Base-by-base conservation (phyloP, 768 basidiomycete species). In the Kwoniella sp. region DNA sequence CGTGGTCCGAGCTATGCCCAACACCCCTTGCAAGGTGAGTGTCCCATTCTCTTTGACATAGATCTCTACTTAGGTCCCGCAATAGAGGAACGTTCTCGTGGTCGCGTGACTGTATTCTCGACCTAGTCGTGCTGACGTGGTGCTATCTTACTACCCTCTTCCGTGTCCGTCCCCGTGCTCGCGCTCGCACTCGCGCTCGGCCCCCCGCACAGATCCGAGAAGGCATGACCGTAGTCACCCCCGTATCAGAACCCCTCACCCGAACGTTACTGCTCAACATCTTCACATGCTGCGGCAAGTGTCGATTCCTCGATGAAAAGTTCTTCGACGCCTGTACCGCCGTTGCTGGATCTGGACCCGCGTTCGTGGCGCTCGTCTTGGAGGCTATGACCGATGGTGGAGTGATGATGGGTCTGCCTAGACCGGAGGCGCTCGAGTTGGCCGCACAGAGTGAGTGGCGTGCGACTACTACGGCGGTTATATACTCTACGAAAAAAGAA, bases 371-470 rank as follows among this genome's bases (percentile, higher is more conserved):
- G 71, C 88, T 98, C 55, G 92, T 98, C 74, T 85, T 99, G 68
- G 96, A 99, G 81, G 95, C 96, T 0, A 96, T 99, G 93, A 90
- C 93, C 0, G 96, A 98, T 79, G 96, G 96, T 28, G 96, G 93
- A 50, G 96, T 98, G 52, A 98, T 99, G 95, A 98, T 98, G 96
- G 96, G 96, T 30, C 82, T 99, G 57, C 96, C 96, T 2, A 85
- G 96, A 67, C 86, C 88, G 1, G 96, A 97, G 81, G 93, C 96
- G 4, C 82, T 98, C 48, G 96, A 99, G 79, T 83, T 99, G 57
- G 95, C 96, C 55, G 88, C 95, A 51, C 96, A 99, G 82, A 93
- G 95, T 96, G 77, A 73, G 87, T 82, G 17, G 7, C 11, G 4
- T 55, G 47, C 50, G 26, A n/a, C n/a, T n/a, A n/a, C n/a, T n/a